phyloP scores from a whole-genome alignment of 192 early-diverging fungal species.

The Linnemannia exigua region DNA sequence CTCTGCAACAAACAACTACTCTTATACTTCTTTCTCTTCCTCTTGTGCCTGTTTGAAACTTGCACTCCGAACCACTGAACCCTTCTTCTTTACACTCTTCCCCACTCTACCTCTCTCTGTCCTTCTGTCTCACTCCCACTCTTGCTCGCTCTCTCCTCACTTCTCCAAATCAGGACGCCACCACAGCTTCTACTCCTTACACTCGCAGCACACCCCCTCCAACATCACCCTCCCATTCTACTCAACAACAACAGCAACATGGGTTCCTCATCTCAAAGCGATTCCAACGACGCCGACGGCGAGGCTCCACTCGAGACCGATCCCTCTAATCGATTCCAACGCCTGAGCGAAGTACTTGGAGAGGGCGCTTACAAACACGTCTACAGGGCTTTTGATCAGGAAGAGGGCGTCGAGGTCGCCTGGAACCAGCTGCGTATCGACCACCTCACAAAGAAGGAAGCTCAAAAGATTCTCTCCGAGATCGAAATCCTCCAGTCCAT shows the following conservation, averaged over 20 bases:
- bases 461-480: conserved; percentile 59
- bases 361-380: conserved; percentile 90
- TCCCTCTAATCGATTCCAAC: conserved; percentile 76
- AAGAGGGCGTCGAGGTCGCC: conserved; percentile 91
- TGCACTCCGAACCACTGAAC: no score
- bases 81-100: not conserved
- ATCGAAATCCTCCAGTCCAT: conserved; percentile 81
- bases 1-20: no score
- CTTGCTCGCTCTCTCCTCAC: not conserved
- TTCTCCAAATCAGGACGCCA: not conserved
- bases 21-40: no score
- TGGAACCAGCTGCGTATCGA: conserved; percentile 86
- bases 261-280: conserved; percentile 26
- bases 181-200: not conserved
- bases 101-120: not conserved
- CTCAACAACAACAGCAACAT: conserved; percentile 18
- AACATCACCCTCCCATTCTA: not conserved
- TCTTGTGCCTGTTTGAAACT: not conserved
- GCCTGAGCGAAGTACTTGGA: conserved; percentile 71
- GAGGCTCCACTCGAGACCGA: conserved; percentile 63
- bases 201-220: not conserved
- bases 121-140: not conserved
- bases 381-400: conserved; percentile 85
- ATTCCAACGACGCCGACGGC: conserved; percentile 55
- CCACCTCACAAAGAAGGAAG: conserved; percentile 52